Evolutionary conservation across 257 asterid genomes (phyloP).

Genomic region (Penstemon davidsonii): DNA sequence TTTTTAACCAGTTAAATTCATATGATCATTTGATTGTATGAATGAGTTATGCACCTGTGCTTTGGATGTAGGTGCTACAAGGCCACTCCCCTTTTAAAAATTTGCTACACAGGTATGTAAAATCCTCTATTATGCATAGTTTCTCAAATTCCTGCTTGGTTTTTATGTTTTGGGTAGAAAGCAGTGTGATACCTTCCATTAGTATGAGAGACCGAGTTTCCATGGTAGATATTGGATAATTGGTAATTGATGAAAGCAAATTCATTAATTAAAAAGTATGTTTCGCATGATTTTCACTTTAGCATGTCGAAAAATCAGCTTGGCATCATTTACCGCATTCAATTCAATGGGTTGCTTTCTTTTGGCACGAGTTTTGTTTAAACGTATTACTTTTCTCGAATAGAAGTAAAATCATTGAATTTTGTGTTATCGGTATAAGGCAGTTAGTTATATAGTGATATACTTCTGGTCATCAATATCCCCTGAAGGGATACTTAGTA

Average conservation of each 20-base stretch:
- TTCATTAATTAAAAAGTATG: no score
- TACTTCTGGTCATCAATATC: no score
- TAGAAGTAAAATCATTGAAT: background rate
- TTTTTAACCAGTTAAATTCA: conserved; percentile 4
- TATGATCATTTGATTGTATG: conserved; percentile 9
- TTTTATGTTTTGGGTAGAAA: background rate
- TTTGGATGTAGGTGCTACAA: conserved; percentile 51
- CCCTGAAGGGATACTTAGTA: no score
- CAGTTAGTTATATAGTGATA: no score
- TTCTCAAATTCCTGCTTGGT: background rate
- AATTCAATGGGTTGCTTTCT: background rate
- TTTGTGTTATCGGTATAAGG: background rate
- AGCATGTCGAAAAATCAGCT: background rate
- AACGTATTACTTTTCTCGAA: background rate
- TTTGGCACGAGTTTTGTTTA: background rate
- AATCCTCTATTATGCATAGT: background rate
- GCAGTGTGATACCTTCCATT: background rate
- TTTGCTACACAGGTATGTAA: conserved; percentile 50
- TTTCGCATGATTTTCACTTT: background rate
- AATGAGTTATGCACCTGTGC: conserved; percentile 25
- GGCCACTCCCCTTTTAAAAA: conserved; percentile 65
- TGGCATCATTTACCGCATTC: background rate
- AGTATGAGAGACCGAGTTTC: background rate
- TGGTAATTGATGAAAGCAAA: no score
- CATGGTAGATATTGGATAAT: no score